phyloP scores from a whole-genome alignment of 495 filamentous ascomycete species.

The Pseudotulostoma volvatum region DNA sequence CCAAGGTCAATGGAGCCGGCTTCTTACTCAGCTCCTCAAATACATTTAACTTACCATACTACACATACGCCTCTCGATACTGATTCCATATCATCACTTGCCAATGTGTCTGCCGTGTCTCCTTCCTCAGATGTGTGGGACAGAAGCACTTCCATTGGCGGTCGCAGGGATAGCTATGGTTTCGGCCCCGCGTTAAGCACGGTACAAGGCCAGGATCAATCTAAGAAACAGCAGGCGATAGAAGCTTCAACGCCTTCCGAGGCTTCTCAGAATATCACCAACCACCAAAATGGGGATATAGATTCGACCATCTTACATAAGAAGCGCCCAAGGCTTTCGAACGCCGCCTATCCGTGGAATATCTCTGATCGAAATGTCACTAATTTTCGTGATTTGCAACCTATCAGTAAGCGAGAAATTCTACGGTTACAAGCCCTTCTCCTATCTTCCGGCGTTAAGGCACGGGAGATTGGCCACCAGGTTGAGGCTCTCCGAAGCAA shows the following conservation, averaged over 20 bases:
- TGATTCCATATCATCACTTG: neutral
- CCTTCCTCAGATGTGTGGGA: neutral
- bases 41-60: neutral
- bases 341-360: slow-evolving; percentile 38
- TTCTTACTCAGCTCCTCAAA: neutral
- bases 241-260: neutral
- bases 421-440: slow-evolving; percentile 58
- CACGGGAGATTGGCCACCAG: slow-evolving; percentile 54
- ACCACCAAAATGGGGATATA: slow-evolving; percentile 31
- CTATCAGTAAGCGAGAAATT: slow-evolving; percentile 44
- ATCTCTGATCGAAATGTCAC: slow-evolving; percentile 44
- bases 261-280: slow-evolving; percentile 19
- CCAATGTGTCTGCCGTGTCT: neutral
- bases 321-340: slow-evolving; percentile 12
- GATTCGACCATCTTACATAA: slow-evolving; percentile 14
- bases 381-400: slow-evolving; percentile 17
- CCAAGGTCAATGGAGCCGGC: slow-evolving; percentile 9
- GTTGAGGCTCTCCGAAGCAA: slow-evolving; percentile 33
- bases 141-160: slow-evolving; percentile 4
- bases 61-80: neutral
- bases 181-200: slow-evolving; percentile 2
- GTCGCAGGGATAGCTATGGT: slow-evolving; percentile 10
- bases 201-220: neutral
- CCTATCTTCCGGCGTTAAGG: slow-evolving; percentile 71
- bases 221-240: neutral